Percentiles rank a stretch among this genome's conserved stretches.
These are phyloP conservation scores for Dactylonectria estremocensis DNA, from an alignment of 2,329 filamentous ascomycete species.

Conservation along the genomic window DNA sequence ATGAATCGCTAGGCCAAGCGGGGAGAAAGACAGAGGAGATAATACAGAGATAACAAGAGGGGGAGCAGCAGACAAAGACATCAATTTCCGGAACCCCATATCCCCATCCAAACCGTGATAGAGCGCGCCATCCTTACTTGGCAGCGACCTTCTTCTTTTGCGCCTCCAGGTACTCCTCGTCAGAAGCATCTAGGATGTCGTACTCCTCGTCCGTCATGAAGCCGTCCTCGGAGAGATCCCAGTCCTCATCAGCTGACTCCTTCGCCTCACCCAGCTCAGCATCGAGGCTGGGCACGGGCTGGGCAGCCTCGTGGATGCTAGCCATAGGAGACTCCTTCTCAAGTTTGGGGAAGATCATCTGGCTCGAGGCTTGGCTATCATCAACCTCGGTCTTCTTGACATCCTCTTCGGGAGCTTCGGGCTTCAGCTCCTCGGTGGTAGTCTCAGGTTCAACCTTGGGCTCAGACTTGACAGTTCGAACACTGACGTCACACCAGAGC, in stretches of 20 bases:
- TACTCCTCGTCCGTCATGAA: slow-evolving; percentile 99
- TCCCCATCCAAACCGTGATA: slow-evolving; percentile 36
- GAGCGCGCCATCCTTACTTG: slow-evolving; percentile 52
- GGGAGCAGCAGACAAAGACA: slow-evolving; percentile 38
- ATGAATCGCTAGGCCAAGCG: slow-evolving; percentile 26
- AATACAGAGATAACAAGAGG: slow-evolving; percentile 44
- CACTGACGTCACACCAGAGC: slow-evolving; percentile 93
- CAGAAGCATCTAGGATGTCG: slow-evolving; percentile 94
- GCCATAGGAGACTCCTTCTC: slow-evolving; percentile 92
- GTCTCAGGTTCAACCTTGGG: slow-evolving; percentile 47
- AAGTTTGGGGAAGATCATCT: slow-evolving; percentile 97
- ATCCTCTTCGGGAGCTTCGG: slow-evolving; percentile 39
- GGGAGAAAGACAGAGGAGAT: slow-evolving; percentile 43
- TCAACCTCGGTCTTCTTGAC: slow-evolving; percentile 52
- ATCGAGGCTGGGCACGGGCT: slow-evolving; percentile 67
- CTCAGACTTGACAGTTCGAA: slow-evolving; percentile 63
- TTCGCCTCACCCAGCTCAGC: slow-evolving; percentile 61
- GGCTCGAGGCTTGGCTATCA: slow-evolving; percentile 55
- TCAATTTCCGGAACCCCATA: slow-evolving; percentile 42
- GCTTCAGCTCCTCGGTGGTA: slow-evolving; percentile 24
- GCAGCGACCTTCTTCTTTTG: slow-evolving; percentile 60
- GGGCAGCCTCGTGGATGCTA: slow-evolving; percentile 80
- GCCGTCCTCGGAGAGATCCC: slow-evolving; percentile 76
- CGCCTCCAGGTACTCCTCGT: slow-evolving; percentile 82
- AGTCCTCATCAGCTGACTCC: slow-evolving; percentile 72